Base-by-base conservation (phyloP, 1,284 basidiomycete species). In the Tetrapyrgos nigripes region DNA sequence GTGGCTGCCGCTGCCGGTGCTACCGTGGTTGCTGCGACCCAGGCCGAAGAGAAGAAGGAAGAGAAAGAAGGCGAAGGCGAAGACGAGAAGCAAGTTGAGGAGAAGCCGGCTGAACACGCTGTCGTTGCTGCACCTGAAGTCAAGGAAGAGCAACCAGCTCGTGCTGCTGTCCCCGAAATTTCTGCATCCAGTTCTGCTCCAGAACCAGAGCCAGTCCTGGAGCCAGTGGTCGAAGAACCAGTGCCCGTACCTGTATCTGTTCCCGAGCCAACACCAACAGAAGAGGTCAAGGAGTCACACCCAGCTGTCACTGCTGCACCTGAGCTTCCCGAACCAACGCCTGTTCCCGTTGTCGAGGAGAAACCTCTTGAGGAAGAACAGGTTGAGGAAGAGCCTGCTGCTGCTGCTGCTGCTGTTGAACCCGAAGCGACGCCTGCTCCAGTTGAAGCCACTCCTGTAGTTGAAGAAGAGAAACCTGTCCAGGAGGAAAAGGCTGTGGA, bases 1-100 rank as follows among this genome's bases (percentile, higher is more conserved):
- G 55, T 50, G 10, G 66, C 57, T 28, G 50, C 48, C 27, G 62
- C 60, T 13, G 58, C 58, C 45, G 59, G 64, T 43, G 64, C 63
- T 47, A 62, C 43, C 40, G 60, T 57, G n/a, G 56, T 52, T 47
- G 48, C 58, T 46, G 19, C 55, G 26, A 52, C 58, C 50, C 57
- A 54, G 31, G 50, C 58, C 28, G 65, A 64, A 53, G 64, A 62
- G 50, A 50, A 46, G 43, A 55, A 27, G 28, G 58, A 40, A 8
- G 9, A 23, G 37, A 24, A 45, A 23, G 58, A 52, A 26, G 11
- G 8, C 10, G 29, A 37, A 17, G 43, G 21, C 40, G 33, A 50
- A 24, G 28, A 43, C 4, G 26, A 26, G 2, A 43, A 40, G 4
- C 23, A 49, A 14, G 50, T 47, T 21, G 45, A 23, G 45, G 60